Evolutionary conservation across 495 filamentous ascomycete genomes (phyloP).

Genomic region (Xylaria palmicola): DNA sequence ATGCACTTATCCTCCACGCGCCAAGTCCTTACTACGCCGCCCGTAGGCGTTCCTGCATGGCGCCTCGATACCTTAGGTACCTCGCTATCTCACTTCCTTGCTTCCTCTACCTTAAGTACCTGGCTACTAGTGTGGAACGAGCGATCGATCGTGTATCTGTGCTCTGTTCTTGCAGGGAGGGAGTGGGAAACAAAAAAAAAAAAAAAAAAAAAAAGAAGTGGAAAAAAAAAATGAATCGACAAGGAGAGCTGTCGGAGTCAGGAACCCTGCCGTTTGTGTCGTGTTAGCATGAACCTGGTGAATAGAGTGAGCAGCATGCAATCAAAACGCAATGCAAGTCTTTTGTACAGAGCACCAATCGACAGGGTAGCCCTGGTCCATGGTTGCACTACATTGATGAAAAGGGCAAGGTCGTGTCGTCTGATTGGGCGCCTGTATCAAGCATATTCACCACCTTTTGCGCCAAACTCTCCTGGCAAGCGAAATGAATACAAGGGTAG

Average conservation of each 20-base stretch:
- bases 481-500: neutral
- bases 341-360: neutral
- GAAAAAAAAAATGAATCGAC: too few species aligned
- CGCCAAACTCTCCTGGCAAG: neutral
- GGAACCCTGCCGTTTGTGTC: neutral
- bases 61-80: neutral
- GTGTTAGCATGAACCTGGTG: neutral
- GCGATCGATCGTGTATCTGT: too few species aligned
- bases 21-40: constrained; percentile 9
- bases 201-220: too few species aligned
- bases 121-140: too few species aligned
- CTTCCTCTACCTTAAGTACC: too few species aligned
- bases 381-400: neutral
- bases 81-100: too few species aligned
- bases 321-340: neutral
- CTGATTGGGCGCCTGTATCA: constrained; percentile 8
- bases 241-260: neutral
- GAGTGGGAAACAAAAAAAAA: too few species aligned
- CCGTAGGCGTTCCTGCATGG: constrained; percentile 1
- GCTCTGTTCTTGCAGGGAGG: too few species aligned
- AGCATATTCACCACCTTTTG: too few species aligned
- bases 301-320: constrained; percentile 2
- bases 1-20: constrained; percentile 15
- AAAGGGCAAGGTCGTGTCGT: neutral
- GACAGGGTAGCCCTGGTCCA: neutral